These are phyloP conservation scores for Nyssa sinensis DNA, from an alignment of 148 eudicot genomes.

Conservation along the genomic window DNA sequence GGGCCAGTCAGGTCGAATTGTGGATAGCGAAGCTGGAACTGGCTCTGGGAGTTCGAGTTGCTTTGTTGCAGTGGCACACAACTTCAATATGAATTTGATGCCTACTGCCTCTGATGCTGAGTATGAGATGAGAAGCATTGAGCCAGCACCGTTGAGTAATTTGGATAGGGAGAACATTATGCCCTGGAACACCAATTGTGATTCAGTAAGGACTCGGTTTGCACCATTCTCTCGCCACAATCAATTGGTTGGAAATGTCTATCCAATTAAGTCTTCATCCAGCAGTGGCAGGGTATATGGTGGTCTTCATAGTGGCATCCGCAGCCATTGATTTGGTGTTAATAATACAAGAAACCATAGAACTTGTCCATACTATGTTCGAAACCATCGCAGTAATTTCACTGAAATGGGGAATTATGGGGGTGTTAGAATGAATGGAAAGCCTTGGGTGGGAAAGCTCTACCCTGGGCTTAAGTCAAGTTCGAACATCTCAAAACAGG, in stretches of 20 bases:
- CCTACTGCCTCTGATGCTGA: not conserved
- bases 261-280: not conserved
- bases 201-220: not conserved
- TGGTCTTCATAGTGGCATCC: conserved; percentile 1
- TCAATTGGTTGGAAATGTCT: conserved; percentile 7
- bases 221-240: not conserved
- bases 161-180: conserved; percentile 12
- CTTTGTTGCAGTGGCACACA: not conserved
- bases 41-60: not conserved
- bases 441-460: conserved; percentile 20
- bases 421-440: conserved; percentile 13
- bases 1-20: not conserved
- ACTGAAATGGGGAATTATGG: conserved; percentile 11
- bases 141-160: not conserved
- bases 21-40: not conserved
- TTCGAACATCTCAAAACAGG: conserved; percentile 21
- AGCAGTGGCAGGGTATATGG: not conserved
- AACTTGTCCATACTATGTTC: not conserved
- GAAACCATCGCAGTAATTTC: conserved; percentile 5
- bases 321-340: not conserved
- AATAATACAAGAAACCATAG: conserved; percentile 12
- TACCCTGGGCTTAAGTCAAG: conserved; percentile 16
- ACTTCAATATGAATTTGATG: conserved; percentile 3
- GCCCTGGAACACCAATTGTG: not conserved
- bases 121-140: not conserved